Percentiles rank a stretch among this genome's conserved stretches.
Evolutionary conservation across 306 rosid genomes (phyloP).

Genomic region (Delonix regia): DNA sequence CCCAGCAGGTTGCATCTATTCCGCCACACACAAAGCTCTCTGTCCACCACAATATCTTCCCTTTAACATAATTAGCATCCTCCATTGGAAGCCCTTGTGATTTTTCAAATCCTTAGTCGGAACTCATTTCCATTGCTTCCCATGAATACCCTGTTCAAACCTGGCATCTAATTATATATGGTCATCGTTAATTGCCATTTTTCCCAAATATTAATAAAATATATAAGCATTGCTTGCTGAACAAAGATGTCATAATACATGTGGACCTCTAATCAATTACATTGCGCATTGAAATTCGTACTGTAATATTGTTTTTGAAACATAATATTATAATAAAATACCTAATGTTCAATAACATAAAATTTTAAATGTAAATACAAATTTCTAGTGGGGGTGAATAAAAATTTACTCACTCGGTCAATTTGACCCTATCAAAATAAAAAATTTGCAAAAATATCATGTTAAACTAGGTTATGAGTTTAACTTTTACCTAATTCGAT

Average conservation of each 20-base stretch:
- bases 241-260: neutral
- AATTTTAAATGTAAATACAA: no score
- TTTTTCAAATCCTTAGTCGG: constrained; percentile 4
- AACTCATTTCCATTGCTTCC: neutral
- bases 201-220: no score
- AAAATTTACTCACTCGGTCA: no score
- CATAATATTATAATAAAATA: no score
- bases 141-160: neutral
- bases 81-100: neutral
- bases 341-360: no score
- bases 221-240: neutral
- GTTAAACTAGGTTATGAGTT: no score
- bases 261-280: neutral
- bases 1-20: constrained; percentile 19
- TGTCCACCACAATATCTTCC: neutral
- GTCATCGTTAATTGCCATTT: no score
- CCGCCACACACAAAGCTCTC: constrained; percentile 5
- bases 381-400: no score
- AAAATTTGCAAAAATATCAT: no score
- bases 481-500: no score
- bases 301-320: no score
- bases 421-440: no score
- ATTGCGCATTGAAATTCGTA: neutral
- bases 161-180: neutral
- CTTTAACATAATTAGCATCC: neutral